Conservation (phyloP, 345 rosid genomes). For the Salix brachista region DNA sequence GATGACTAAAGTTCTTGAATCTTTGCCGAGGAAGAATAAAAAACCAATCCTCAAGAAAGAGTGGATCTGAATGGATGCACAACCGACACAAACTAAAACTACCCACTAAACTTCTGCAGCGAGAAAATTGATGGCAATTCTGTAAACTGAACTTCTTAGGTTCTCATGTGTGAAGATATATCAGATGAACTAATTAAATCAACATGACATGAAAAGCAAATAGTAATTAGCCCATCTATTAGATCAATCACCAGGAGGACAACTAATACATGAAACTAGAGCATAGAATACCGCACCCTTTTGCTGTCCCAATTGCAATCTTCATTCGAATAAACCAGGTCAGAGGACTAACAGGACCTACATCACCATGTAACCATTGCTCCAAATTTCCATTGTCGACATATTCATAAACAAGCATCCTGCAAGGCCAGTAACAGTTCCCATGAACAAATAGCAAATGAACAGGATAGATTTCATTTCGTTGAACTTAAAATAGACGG, state of each 20-base stretch:
- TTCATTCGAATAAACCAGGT: constrained; percentile 93
- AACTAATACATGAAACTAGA: neutral
- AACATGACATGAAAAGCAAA: neutral
- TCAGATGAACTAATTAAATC: neutral
- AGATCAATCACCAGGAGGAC: neutral
- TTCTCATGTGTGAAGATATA: neutral
- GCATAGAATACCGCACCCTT: constrained; percentile 48
- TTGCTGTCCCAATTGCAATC: constrained; percentile 87
- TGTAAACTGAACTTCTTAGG: neutral
- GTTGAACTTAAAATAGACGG: neutral
- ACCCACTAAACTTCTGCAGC: neutral
- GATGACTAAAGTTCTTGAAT: neutral
- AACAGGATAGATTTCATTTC: neutral
- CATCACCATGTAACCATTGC: constrained; percentile 96
- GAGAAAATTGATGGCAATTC: neutral
- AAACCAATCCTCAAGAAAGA: neutral
- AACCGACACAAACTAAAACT: neutral
- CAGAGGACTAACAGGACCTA: constrained; percentile 78
- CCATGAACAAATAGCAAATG: neutral
- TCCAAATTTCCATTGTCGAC: constrained; percentile 91
- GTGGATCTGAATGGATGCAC: neutral
- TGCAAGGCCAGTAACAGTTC: constrained; percentile 20
- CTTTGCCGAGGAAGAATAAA: neutral
- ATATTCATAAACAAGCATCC: constrained; percentile 95
- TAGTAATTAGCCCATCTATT: neutral